These are phyloP conservation scores for Trametes coccinea DNA, from an alignment of 768 basidiomycete genomes.

Conservation along the genomic window DNA sequence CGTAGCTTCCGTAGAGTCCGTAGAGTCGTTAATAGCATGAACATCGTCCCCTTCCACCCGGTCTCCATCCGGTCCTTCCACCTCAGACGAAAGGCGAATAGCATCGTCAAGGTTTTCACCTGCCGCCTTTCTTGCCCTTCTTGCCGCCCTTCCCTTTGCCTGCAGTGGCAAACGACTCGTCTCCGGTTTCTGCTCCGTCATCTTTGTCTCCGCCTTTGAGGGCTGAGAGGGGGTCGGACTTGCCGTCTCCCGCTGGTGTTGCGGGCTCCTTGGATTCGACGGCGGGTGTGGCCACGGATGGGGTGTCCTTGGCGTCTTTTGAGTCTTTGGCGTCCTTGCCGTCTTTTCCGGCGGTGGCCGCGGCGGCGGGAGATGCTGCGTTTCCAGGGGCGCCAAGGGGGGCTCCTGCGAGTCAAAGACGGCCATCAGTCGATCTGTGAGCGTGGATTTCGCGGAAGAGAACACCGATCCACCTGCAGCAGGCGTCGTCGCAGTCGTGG, in stretches of 20 bases:
- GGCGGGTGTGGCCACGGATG: conserved; percentile 14
- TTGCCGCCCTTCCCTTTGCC: neutral
- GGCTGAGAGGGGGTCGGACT: conserved; percentile 8
- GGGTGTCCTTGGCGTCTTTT: conserved; percentile 12
- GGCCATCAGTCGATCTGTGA: conserved; percentile 22
- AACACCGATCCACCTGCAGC: conserved; percentile 17
- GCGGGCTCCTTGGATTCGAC: conserved; percentile 10
- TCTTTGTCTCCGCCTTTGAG: conserved; percentile 12
- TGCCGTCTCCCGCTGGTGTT: conserved; percentile 15
- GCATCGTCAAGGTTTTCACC: neutral
- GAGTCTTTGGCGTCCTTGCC: conserved; percentile 10
- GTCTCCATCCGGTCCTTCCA: neutral
- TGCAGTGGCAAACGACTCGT: conserved; percentile 4
- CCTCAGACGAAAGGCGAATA: neutral
- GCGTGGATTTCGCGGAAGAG: conserved; percentile 15
- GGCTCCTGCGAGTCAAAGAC: conserved; percentile 21
- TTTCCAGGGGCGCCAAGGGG: conserved; percentile 9
- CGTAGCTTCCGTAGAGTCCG: conserved; percentile 22
- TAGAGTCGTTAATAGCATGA: conserved; percentile 14
- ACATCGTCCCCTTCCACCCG: neutral
- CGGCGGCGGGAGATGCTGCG: conserved; percentile 5
- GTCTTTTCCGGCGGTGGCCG: conserved; percentile 8
- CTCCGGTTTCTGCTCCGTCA: conserved; percentile 19
- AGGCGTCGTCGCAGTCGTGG: neutral
- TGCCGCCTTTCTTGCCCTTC: neutral